Percentiles rank a stretch among this genome's conserved stretches.
phyloP scores from a whole-genome alignment of 2,329 filamentous ascomycete genomes.

The Colletotrichum musae region DNA sequence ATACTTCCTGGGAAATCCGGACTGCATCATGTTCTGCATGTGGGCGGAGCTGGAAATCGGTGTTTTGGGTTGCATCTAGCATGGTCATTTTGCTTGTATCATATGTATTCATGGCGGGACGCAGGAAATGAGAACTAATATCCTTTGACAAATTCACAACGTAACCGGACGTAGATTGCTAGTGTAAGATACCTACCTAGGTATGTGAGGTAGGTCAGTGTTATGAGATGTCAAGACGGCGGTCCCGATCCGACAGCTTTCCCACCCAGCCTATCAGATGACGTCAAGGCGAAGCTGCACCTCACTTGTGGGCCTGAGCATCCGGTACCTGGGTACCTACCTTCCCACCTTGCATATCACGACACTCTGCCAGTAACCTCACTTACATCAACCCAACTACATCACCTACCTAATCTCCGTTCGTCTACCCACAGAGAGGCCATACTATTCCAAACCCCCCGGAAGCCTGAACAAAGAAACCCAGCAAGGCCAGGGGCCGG shows the following conservation, averaged over 20 bases:
- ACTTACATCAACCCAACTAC: conserved; percentile 1
- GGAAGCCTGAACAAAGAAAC: too few relatives aligned
- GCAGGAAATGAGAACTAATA: conserved; percentile 14
- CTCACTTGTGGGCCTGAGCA: conserved; percentile 19
- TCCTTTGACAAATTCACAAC: not conserved
- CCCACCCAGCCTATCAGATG: conserved; percentile 35
- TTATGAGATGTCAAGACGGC: not conserved
- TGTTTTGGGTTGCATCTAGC: conserved; percentile 3
- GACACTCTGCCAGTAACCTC: not conserved
- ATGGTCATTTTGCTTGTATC: conserved; percentile 1
- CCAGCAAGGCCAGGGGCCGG: not conserved
- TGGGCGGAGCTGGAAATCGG: not conserved
- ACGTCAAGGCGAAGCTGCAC: conserved; percentile 29
- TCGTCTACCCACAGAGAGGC: not conserved
- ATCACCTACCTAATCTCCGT: too few relatives aligned
- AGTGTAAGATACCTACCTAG: not conserved
- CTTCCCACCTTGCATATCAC: too few relatives aligned
- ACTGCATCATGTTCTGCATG: not conserved
- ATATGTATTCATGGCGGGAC: not conserved
- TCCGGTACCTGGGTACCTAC: too few relatives aligned
- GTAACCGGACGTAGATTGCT: too few relatives aligned
- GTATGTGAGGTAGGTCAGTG: not conserved
- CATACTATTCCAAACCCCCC: too few relatives aligned
- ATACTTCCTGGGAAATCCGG: not conserved
- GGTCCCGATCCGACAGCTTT: conserved; percentile 1